A percentile compares a stretch with the other conserved stretches of the same genome.
phyloP scores from a whole-genome alignment of 1,139 yeast genomes.

The Petasospora fabianii region DNA sequence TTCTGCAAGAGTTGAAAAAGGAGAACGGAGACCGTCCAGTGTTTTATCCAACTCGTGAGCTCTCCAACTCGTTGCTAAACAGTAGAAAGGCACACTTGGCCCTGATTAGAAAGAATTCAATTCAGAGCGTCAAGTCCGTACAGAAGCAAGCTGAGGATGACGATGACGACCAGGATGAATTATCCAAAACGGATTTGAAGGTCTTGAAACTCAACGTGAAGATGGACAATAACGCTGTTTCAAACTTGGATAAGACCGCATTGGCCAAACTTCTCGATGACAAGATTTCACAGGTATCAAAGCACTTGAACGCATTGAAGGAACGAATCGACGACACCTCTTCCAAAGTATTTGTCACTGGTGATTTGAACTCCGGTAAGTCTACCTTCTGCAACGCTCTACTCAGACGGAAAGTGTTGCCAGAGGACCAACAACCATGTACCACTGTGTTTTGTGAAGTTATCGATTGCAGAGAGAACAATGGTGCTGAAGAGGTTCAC shows the following conservation, averaged over 20 bases:
- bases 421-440: constrained; percentile 98
- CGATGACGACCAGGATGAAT: constrained; percentile 26
- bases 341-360: constrained; percentile 93
- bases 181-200: constrained; percentile 42
- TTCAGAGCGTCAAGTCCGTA: constrained; percentile 19
- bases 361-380: constrained; percentile 95
- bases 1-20: constrained; percentile 49
- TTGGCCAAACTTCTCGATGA: constrained; percentile 64
- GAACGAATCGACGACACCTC: constrained; percentile 89
- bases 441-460: constrained; percentile 96
- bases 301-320: constrained; percentile 68
- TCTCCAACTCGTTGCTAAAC: constrained; percentile 38
- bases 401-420: constrained; percentile 70
- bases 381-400: constrained; percentile 94
- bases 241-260: constrained; percentile 59
- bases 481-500: constrained; percentile 83
- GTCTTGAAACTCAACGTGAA: constrained; percentile 63
- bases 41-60: constrained; percentile 55
- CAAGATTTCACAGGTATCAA: constrained; percentile 54
- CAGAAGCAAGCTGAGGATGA: constrained; percentile 25
- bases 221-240: constrained; percentile 46
- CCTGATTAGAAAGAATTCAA: constrained; percentile 42
- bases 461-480: constrained; percentile 75
- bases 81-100: constrained; percentile 42
- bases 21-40: constrained; percentile 62